Base-by-base conservation (phyloP, 371 early-diverging fungal genomes). In the Lichtheimia ornata region DNA sequence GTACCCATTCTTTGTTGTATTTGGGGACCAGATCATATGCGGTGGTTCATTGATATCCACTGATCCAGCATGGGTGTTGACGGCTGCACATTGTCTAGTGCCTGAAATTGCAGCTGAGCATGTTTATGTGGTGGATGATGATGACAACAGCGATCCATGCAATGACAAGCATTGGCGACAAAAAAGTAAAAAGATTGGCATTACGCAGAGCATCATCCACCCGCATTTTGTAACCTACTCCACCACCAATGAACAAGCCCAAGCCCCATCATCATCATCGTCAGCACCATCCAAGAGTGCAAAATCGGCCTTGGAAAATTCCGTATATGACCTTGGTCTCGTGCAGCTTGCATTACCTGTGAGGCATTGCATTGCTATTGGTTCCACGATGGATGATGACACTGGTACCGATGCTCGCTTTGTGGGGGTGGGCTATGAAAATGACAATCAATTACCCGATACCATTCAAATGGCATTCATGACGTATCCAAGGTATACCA, bases 51-150 rank as follows among this genome's bases (percentile, higher is more conserved):
- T 73, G 2, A 64, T 76, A 13, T 71, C 74, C 28, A 41, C 65
- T 12, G 62, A 76, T 25, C 76, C 76, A 4, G 62, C 73, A 56
- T 76, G 77, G 77, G 57, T 76, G 3, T 50, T 76, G 28, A 76
- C 74, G 24, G 76, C 76, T 7, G 70, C 67, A 5, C 76, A 75
- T 51, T 75, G 76, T 56, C 15, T 70, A 6, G n/a, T 25, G 3
- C 44, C 42, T 30, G 17, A 9, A 28, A 43, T 40, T 51, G 5
- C 25, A 3, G 27, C 24, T 41, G 35, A 41, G 17, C 49, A 30
- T 35, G 12, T 47, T 9, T 47, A n/a, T 47, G 17, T 41, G 13
- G 13, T 52, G 13, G 22, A 13, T 3, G 35, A 42, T 17, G 49
- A 64, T 11, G 52, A 58, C 3, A 60, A 49, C n/a, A 61, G 55